Evolutionary conservation across 345 rosid genomes (phyloP).

Genomic region (Rubroshorea leprosula): DNA sequence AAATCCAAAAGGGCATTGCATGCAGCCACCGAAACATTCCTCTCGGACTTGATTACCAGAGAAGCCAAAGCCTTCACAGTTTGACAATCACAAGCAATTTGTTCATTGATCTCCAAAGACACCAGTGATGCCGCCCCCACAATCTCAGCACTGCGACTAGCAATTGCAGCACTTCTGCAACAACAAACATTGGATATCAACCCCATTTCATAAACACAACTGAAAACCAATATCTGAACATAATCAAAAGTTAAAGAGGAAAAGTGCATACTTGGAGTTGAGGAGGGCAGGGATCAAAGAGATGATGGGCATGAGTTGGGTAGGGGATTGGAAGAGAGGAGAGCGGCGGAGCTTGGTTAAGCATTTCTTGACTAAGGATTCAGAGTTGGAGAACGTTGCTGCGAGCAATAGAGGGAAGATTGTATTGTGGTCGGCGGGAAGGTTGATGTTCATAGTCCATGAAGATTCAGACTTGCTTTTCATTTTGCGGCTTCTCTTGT

Average conservation of each 20-base stretch:
- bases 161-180: constrained; percentile 24
- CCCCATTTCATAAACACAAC: too few relatives aligned
- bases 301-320: constrained; percentile 18
- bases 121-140: constrained; percentile 37
- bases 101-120: constrained; percentile 36
- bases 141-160: constrained; percentile 30
- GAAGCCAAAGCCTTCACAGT: constrained; percentile 30
- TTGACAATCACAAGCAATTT: constrained; percentile 31
- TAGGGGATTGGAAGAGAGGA: constrained; percentile 21
- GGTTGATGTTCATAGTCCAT: not conserved
- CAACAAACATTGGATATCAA: not conserved
- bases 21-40: constrained; percentile 28
- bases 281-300: constrained; percentile 42
- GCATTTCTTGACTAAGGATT: constrained; percentile 24
- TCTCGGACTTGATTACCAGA: constrained; percentile 17
- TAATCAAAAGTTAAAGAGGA: not conserved
- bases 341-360: constrained; percentile 22
- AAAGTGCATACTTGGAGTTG: constrained; percentile 25
- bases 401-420: constrained; percentile 35
- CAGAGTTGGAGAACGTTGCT: constrained; percentile 14
- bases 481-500: constrained; percentile 17
- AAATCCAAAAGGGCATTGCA: constrained; percentile 48
- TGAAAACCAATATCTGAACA: not conserved
- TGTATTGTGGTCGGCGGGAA: not conserved
- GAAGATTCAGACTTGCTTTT: not conserved